Evolutionary conservation across 768 basidiomycete species (phyloP), one percentile per base, ranked within the genome.

Genomic region (Neoboletus brunneissimus): DNA sequence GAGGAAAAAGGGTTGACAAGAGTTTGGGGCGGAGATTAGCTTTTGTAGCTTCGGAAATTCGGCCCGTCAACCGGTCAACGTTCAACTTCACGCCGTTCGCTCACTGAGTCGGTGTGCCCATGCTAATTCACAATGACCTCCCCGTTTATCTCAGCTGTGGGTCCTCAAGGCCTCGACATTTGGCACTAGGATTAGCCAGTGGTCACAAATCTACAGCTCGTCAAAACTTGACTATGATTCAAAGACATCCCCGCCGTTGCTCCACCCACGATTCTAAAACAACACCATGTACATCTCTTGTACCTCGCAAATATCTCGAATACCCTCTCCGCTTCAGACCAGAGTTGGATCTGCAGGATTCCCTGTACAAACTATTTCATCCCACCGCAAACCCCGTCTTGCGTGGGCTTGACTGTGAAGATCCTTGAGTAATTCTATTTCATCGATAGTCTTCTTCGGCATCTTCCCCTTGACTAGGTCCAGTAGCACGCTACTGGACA

Each of bases 401-500:
- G 48, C 48, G 38, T 55, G 53, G 5, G 58, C 58, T 23, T 64
- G 58, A 25, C 31, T 54, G 9, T 56, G 44, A 16, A 60, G 47
- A 40, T 63, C 63, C 13, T 29, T 45, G 53, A 64, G 53, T 11
- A 64, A 44, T 1, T 64, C 63, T 11, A 58, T 29, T 37, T 64
- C 63, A 32, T 64, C 59, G 12, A 38, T 61, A 2, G 22, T 52
- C 48, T 53, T 57, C 47, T 43, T 37, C 40, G 56, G 51, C 3
- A 22, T 47, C 13, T 51, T 34, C 1, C 48, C 44, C 45, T 43
- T 54, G 15, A 64, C 48, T 5, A 64, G 49, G 12, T 56, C 53
- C 16, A 51, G 31, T n/a, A 67, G 43, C 0, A 59, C 44, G 11
- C 32, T 54, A 37, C 58, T 63, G 32, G 59, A 58, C 8, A 67